Evolutionary conservation across 768 basidiomycete genomes (phyloP).

Genomic region (Harrya chromipes): DNA sequence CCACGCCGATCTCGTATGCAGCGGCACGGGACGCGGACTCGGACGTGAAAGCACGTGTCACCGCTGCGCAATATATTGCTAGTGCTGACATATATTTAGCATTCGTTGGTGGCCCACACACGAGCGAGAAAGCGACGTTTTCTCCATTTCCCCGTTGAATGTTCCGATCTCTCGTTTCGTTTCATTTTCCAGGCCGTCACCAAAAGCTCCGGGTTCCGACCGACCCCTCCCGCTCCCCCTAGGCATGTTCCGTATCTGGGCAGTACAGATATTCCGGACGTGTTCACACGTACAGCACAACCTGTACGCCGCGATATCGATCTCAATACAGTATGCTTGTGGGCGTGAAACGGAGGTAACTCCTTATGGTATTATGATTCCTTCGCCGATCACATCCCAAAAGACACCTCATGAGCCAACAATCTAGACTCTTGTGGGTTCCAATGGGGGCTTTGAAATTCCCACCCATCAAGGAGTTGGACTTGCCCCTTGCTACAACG

Average conservation of each 20-base stretch:
- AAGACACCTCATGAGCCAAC: conserved; percentile 3
- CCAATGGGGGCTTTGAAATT: conserved; percentile 26
- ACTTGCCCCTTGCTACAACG: conserved; percentile 23
- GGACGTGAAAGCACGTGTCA: conserved; percentile 3
- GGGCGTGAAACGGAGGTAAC: conserved; percentile 16
- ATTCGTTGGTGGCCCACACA: conserved; percentile 2
- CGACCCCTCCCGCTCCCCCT: conserved; percentile 3
- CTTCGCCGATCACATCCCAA: conserved; percentile 15
- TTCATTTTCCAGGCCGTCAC: conserved; percentile 12
- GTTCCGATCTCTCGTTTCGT: not conserved
- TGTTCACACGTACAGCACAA: conserved; percentile 18
- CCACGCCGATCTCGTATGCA: conserved; percentile 11
- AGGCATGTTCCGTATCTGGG: conserved; percentile 3
- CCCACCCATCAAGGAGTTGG: conserved; percentile 11
- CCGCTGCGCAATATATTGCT: not conserved
- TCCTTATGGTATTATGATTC: conserved; percentile 13
- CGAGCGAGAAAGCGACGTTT: not conserved
- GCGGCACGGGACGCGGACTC: conserved; percentile 4
- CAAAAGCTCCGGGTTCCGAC: conserved; percentile 2
- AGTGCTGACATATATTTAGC: not conserved
- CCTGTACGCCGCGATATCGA: conserved; percentile 9
- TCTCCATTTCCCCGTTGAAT: conserved; percentile 5
- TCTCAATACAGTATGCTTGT: conserved; percentile 5
- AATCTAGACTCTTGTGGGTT: conserved; percentile 22
- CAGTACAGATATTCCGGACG: conserved; percentile 2